Evolutionary conservation across 139 green algal genomes (phyloP).

Genomic region (Mychonastes homosphaera): DNA sequence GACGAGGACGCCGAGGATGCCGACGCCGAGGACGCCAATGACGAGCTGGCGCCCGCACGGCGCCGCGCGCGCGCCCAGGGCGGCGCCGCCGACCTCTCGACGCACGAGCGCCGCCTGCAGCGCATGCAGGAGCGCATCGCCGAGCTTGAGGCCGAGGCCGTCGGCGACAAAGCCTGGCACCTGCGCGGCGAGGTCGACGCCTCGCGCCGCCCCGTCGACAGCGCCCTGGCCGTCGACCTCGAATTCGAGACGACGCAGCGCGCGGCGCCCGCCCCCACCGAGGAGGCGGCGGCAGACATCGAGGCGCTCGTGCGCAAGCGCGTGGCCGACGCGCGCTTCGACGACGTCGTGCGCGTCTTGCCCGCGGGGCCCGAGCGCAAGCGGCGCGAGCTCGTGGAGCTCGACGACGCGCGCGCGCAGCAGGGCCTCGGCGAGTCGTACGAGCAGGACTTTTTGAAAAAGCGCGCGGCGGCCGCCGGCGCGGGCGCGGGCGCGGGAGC

Average conservation of each 20-base stretch:
- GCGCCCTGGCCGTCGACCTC: slow-evolving; percentile 82
- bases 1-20: background rate
- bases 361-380: slow-evolving; percentile 42
- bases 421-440: slow-evolving; percentile 75
- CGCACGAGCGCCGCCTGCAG: slow-evolving; percentile 51
- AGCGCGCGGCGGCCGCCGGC: too few species aligned
- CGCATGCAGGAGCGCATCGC: slow-evolving; percentile 49
- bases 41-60: too few species aligned
- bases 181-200: slow-evolving; percentile 68
- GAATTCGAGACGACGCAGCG: slow-evolving; percentile 81
- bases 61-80: too few species aligned
- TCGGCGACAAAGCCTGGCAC: slow-evolving; percentile 71
- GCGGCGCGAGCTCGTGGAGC: slow-evolving; percentile 38
- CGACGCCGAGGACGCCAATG: background rate
- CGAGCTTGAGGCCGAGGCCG: slow-evolving; percentile 57
- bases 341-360: slow-evolving; percentile 64
- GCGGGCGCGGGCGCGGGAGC: too few species aligned
- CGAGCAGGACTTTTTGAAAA: slow-evolving; percentile 71
- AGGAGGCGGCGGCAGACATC: slow-evolving; percentile 67
- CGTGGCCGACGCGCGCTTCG: slow-evolving; percentile 51
- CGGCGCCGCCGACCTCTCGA: slow-evolving; percentile 29
- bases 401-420: slow-evolving; percentile 62
- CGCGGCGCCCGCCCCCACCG: slow-evolving; percentile 68
- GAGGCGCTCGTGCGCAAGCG: slow-evolving; percentile 82
- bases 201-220: slow-evolving; percentile 70